Evolutionary conservation across 192 early-diverging fungal genomes (phyloP).

Genomic region (Coemansia sp.): DNA sequence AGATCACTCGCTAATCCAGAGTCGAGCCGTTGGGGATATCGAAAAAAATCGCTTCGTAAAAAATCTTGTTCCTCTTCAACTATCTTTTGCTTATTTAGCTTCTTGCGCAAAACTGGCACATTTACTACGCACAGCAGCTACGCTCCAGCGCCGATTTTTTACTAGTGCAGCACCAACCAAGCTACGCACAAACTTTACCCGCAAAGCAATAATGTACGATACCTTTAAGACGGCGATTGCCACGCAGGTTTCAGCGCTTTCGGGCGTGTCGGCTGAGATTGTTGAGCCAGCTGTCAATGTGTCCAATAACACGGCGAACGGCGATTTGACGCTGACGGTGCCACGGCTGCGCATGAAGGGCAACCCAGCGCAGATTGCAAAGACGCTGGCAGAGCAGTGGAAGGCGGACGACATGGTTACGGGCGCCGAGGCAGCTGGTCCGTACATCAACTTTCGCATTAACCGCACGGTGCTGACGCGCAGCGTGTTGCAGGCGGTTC

Average conservation of each 20-base stretch:
- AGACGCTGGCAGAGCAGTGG: conserved; percentile 58
- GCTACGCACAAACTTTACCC: neutral
- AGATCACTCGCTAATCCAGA: too few relatives aligned
- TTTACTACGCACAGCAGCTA: conserved; percentile 1
- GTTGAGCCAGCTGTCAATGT: conserved; percentile 60
- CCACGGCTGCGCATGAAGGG: conserved; percentile 68
- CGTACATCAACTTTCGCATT: conserved; percentile 76
- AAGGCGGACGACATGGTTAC: conserved; percentile 57
- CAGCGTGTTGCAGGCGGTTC: conserved; percentile 57
- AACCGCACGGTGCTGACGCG: conserved; percentile 56
- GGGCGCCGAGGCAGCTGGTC: conserved; percentile 56
- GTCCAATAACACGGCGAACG: conserved; percentile 59
- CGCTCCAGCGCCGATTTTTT: neutral
- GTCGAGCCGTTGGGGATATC: too few relatives aligned
- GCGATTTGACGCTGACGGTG: conserved; percentile 69
- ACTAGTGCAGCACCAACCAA: neutral
- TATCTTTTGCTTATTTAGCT: neutral
- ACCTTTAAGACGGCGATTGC: conserved; percentile 65
- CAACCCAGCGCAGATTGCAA: conserved; percentile 64
- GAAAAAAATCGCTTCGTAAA: too few relatives aligned
- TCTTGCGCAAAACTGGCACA: neutral
- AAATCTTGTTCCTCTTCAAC: too few relatives aligned
- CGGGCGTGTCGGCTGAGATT: conserved; percentile 50
- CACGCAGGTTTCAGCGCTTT: conserved; percentile 56
- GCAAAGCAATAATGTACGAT: conserved; percentile 53